Evolutionary conservation across 225 moss, liverwort and hornwort genomes (phyloP).

Genomic region (Marchantia polymorpha): DNA sequence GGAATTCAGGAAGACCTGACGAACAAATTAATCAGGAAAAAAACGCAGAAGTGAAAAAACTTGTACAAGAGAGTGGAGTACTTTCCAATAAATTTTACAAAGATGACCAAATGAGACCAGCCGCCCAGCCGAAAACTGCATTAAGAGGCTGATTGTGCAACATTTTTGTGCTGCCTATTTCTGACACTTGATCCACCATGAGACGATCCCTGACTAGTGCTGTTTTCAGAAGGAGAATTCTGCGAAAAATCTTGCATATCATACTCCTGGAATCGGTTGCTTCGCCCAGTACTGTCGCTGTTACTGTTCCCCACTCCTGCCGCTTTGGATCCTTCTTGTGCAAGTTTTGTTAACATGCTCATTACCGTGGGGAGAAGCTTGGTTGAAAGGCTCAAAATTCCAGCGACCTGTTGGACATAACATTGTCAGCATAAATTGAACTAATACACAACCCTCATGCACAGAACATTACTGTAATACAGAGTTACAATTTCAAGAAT

Average conservation of each 20-base stretch:
- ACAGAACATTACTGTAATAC: too few relatives aligned
- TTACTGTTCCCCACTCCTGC: conserved; percentile 11
- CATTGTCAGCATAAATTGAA: background rate
- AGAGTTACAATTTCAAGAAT: too few relatives aligned
- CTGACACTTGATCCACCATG: conserved; percentile 15
- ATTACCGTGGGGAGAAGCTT: conserved; percentile 89
- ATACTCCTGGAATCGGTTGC: conserved; percentile 15
- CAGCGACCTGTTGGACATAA: conserved; percentile 46
- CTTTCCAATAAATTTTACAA: conserved; percentile 18
- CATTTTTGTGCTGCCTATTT: conserved; percentile 25
- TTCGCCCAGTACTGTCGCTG: conserved; percentile 12
- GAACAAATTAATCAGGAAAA: background rate
- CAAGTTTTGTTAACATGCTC: conserved; percentile 77
- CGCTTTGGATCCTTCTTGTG: conserved; percentile 56
- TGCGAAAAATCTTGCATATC: conserved; percentile 36
- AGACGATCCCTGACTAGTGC: conserved; percentile 17
- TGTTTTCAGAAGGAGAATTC: conserved; percentile 6
- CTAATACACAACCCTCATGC: too few relatives aligned
- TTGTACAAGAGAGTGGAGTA: conserved; percentile 23
- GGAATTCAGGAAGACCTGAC: background rate
- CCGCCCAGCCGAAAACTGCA: conserved; percentile 12
- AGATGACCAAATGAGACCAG: background rate
- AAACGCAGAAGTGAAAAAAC: conserved; percentile 2
- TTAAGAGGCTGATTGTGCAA: conserved; percentile 15
- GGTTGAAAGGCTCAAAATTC: conserved; percentile 67